These are phyloP conservation scores for Eugenia klotzschiana DNA, from an alignment of 441 rosid species.

Conservation along the genomic window DNA sequence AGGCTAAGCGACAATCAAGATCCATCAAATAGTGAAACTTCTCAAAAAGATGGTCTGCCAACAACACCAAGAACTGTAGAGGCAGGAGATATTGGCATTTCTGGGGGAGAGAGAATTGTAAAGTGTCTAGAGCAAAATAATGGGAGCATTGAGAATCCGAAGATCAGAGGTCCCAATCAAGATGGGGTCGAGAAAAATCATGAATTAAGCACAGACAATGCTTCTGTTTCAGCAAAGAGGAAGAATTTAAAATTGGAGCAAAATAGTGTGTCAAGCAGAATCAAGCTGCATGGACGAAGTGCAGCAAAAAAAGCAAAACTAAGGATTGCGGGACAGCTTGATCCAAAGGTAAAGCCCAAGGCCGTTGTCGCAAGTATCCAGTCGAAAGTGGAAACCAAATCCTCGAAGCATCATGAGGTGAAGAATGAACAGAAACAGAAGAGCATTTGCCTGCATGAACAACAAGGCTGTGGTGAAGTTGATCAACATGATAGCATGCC, in stretches of 20 bases:
- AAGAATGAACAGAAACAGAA: neutral
- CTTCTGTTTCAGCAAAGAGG: neutral
- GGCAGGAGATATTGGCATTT: neutral
- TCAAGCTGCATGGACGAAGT: neutral
- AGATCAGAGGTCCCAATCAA: neutral
- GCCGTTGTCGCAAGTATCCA: neutral
- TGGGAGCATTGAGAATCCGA: neutral
- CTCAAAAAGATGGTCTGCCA: neutral
- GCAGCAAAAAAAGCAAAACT: neutral
- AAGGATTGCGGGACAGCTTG: neutral
- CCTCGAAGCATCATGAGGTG: neutral
- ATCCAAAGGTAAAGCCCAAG: neutral
- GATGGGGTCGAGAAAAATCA: neutral
- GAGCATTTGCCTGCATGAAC: neutral
- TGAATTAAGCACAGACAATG: neutral
- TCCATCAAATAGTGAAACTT: neutral
- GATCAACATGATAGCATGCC: neutral
- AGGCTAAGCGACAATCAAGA: neutral
- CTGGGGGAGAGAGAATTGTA: neutral
- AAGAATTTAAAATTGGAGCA: neutral
- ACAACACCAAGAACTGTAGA: neutral
- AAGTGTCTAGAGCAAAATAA: neutral
- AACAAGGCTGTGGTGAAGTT: neutral
- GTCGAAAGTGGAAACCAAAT: neutral
- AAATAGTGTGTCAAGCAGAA: neutral